These are phyloP conservation scores for Capsicum chinense DNA, from an alignment of 257 asterid genomes.

Conservation along the genomic window DNA sequence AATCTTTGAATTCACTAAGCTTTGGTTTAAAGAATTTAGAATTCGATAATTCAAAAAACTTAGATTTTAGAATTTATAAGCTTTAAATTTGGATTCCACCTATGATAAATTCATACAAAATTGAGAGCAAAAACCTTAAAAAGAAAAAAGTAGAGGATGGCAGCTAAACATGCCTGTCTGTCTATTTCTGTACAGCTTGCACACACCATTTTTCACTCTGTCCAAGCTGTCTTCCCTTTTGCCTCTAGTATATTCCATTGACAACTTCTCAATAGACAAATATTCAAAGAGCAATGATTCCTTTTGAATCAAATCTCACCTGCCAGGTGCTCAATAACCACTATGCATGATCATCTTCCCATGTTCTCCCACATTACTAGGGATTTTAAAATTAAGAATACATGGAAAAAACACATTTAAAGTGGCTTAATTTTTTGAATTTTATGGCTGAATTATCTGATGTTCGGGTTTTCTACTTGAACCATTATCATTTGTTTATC, in stretches of 20 bases:
- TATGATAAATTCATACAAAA: background rate
- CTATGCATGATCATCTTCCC: background rate
- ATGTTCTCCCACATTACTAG: background rate
- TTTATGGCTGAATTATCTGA: too few species aligned
- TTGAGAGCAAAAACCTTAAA: background rate
- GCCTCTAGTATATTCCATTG: background rate
- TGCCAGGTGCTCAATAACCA: background rate
- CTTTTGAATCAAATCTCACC: constrained; percentile 12
- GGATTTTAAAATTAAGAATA: too few species aligned
- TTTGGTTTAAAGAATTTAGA: too few species aligned
- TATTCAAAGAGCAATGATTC: background rate
- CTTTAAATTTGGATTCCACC: too few species aligned
- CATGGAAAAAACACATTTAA: too few species aligned
- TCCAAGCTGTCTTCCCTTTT: background rate
- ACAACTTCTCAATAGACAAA: background rate
- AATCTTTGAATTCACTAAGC: too few species aligned
- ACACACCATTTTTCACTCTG: background rate
- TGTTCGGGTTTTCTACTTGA: too few species aligned
- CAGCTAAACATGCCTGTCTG: background rate
- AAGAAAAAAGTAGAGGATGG: background rate
- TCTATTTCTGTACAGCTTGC: background rate
- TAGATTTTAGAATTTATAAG: too few species aligned
- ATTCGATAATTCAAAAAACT: too few species aligned
- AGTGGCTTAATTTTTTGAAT: too few species aligned
- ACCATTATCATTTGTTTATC: too few species aligned